These are phyloP conservation scores for Aspergillus jensenii DNA, from an alignment of 2,329 filamentous ascomycete species.

Conservation along the genomic window DNA sequence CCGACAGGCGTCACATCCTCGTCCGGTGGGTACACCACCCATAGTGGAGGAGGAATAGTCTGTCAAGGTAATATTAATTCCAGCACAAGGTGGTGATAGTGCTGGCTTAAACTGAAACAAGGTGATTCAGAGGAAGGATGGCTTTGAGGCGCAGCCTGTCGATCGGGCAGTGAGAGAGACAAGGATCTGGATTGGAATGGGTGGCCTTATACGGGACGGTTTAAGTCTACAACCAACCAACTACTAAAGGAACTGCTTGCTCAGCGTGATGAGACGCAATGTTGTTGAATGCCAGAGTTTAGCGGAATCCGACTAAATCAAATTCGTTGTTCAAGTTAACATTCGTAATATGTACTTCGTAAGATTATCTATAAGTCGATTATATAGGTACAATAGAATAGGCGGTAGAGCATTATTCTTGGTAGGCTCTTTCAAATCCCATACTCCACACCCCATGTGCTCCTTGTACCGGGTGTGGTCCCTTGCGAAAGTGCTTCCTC, in stretches of 20 bases:
- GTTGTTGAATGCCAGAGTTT: too few species aligned
- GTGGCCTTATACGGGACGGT: too few species aligned
- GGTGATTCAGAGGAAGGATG: too few species aligned
- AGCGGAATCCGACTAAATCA: too few species aligned
- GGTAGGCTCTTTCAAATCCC: constrained; percentile 22
- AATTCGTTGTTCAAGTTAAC: too few species aligned
- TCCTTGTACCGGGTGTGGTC: constrained; percentile 19
- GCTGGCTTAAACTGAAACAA: too few species aligned
- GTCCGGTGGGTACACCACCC: constrained; percentile 54
- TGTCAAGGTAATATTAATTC: too few species aligned
- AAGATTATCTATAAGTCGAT: background rate
- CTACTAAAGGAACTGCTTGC: background rate
- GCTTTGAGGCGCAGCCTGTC: too few species aligned
- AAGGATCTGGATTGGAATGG: background rate
- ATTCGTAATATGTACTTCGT: background rate
- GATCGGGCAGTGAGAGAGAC: background rate
- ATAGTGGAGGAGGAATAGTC: constrained; percentile 28
- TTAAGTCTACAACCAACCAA: too few species aligned
- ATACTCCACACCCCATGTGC: constrained; percentile 28
- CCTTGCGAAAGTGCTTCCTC: constrained; percentile 15
- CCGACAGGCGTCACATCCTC: constrained; percentile 53
- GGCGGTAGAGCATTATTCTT: background rate
- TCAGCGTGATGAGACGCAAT: background rate
- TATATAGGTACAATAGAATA: background rate
- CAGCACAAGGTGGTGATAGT: too few species aligned